Evolutionary conservation across 139 green algal genomes (phyloP), one percentile per base, ranked within the genome.

Genomic region (Chlorella sp.): DNA sequence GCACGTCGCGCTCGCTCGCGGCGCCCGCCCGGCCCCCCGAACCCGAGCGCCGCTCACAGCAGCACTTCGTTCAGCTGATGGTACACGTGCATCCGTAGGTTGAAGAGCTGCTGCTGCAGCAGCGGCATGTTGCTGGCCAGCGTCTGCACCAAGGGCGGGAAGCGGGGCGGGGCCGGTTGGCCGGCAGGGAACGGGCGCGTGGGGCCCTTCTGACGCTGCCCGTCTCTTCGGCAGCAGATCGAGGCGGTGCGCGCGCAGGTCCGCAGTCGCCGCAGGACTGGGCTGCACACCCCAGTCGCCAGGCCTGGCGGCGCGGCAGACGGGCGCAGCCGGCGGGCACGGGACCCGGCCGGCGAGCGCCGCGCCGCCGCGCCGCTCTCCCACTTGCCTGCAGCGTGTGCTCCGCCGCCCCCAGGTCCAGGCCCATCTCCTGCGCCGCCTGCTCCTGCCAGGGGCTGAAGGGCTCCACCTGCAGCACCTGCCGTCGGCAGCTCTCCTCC

Each of bases 391-490:
- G 53, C 38, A 67, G 51, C 53, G 69, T 15, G 35, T 31, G 38
- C 41, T 56, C 15, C n/a, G n/a, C n/a, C n/a, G n/a, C n/a, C n/a
- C n/a, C n/a, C n/a, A n/a, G n/a, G n/a, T 36, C 56, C 25, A 51
- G 48, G 35, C 59, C 42, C 40, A 64, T 19, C 21, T 67, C 61
- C 48, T 41, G 36, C 21, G 69, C 71, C 29, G 65, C 71, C 55
- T 69, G 55, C 50, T 76, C 46, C 59, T 70, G 33, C 75, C 80
- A 63, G 15, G 81, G 81, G 19, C 33, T 23, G 60, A 86, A 86
- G 29, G 81, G 71, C 67, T 79, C 64, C 51, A 93, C 88, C 79
- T 92, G 86, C 77, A 95, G 76, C 51, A 96, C 67, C 59, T 87
- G 77, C 21, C 70, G 55, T n/a, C 85, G 88, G 66, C 80, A 81